Percentiles rank a stretch among this genome's conserved stretches.
phyloP scores from a whole-genome alignment of 2,329 filamentous ascomycete species.

The Rhinocladiella similis region DNA sequence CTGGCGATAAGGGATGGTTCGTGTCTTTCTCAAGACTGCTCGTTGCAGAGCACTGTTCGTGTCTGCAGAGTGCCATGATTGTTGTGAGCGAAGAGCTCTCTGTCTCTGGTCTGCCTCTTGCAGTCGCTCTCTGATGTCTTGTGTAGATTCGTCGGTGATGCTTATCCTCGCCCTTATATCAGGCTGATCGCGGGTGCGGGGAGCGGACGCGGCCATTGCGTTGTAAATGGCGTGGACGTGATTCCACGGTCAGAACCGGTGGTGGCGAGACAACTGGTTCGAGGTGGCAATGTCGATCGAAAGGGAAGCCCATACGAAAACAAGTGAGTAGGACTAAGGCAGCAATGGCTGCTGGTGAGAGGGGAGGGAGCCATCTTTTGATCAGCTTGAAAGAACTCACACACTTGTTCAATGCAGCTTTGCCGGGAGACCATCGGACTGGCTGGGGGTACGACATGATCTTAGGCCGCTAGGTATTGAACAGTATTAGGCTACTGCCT shows the following conservation, averaged over 20 bases:
- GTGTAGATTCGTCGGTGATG: constrained; percentile 17
- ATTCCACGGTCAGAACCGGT: not conserved
- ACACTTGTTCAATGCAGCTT: constrained; percentile 24
- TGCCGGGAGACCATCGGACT: too few species aligned
- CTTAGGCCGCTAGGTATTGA: not conserved
- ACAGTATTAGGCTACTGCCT: too few species aligned
- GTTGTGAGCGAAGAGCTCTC: constrained; percentile 17
- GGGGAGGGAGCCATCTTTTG: constrained; percentile 13
- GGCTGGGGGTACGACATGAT: not conserved
- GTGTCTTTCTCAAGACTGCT: constrained; percentile 14
- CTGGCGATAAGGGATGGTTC: constrained; percentile 16
- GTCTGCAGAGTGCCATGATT: constrained; percentile 18
- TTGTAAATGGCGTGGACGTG: not conserved
- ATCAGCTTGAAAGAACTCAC: constrained; percentile 16
- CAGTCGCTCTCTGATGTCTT: constrained; percentile 18
- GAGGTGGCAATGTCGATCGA: constrained; percentile 6
- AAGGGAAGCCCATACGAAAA: not conserved
- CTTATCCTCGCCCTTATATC: constrained; percentile 24
- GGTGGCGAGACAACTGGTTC: constrained; percentile 15
- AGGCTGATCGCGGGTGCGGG: constrained; percentile 14
- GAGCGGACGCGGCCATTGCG: constrained; percentile 16
- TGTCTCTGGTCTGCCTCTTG: constrained; percentile 20
- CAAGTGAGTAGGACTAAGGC: constrained; percentile 15
- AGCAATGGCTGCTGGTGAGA: constrained; percentile 11
- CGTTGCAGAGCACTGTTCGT: constrained; percentile 6